Evolutionary conservation across 306 rosid genomes (phyloP).

Genomic region (Glycine latifolia): DNA sequence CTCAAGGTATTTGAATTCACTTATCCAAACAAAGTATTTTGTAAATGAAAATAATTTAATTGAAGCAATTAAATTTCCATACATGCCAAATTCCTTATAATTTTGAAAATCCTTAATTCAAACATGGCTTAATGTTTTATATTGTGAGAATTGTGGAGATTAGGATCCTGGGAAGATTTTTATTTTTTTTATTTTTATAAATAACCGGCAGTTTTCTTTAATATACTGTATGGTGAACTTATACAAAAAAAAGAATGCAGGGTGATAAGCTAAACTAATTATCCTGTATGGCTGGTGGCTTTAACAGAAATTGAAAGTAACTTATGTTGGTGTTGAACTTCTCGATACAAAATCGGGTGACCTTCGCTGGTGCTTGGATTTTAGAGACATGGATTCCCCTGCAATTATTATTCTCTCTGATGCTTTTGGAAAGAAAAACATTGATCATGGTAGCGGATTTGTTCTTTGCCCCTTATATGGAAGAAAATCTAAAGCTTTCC

Average conservation of each 20-base stretch:
- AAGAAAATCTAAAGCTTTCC: constrained; percentile 95
- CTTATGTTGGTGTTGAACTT: constrained; percentile 88
- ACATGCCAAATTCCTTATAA: background rate
- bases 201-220: background rate
- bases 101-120: background rate
- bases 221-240: constrained; percentile 22
- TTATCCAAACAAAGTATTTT: background rate
- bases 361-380: constrained; percentile 99
- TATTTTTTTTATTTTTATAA: background rate
- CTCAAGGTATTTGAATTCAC: background rate
- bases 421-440: constrained; percentile 73
- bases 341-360: constrained; percentile 82
- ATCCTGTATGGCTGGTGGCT: constrained; percentile 45
- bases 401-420: constrained; percentile 83
- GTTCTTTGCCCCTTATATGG: constrained; percentile 94
- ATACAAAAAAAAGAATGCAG: background rate
- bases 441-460: constrained; percentile 86
- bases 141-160: constrained; percentile 39
- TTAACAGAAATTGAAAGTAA: constrained; percentile 87
- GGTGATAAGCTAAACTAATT: constrained; percentile 37
- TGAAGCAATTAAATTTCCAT: background rate
- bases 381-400: constrained; percentile 96
- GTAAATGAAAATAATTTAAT: constrained; percentile 4
- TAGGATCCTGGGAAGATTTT: background rate
- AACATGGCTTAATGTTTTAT: background rate